phyloP scores from a whole-genome alignment of 768 basidiomycete genomes.

The Auricularia heimuer region DNA sequence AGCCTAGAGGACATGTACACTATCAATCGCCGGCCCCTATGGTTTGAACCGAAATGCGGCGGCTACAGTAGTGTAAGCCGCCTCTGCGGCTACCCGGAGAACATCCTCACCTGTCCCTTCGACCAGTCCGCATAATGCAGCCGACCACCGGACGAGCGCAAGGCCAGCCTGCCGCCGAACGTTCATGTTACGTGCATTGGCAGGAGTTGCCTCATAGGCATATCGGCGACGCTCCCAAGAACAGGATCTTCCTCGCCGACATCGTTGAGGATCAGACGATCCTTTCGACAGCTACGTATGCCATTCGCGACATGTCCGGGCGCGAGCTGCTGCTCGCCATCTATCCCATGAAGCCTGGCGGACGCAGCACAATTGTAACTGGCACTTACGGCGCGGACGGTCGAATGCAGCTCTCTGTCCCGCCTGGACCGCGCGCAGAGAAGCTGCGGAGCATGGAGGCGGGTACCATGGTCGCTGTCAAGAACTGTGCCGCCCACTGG shows the following conservation, averaged over 20 bases:
- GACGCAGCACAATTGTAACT: neutral
- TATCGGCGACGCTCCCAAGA: neutral
- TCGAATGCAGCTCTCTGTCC: neutral
- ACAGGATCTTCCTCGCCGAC: neutral
- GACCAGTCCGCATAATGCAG: neutral
- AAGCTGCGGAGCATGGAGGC: neutral
- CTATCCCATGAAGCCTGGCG: neutral
- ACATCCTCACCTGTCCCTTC: neutral
- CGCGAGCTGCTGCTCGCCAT: neutral
- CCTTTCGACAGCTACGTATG: neutral
- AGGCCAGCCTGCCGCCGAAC: neutral
- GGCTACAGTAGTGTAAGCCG: neutral
- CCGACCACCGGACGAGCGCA: neutral
- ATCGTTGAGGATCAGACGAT: neutral
- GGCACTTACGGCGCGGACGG: neutral
- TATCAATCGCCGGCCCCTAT: too few species aligned
- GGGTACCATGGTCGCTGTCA: neutral
- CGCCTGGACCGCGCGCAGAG: neutral
- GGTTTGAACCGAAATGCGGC: too few species aligned
- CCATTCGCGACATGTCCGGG: neutral
- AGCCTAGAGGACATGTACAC: too few species aligned
- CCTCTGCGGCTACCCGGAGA: neutral
- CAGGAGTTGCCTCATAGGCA: neutral
- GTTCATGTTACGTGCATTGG: neutral
- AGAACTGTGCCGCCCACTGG: neutral